phyloP scores from a whole-genome alignment of 768 basidiomycete species.

The Tricholoma flavovirens region DNA sequence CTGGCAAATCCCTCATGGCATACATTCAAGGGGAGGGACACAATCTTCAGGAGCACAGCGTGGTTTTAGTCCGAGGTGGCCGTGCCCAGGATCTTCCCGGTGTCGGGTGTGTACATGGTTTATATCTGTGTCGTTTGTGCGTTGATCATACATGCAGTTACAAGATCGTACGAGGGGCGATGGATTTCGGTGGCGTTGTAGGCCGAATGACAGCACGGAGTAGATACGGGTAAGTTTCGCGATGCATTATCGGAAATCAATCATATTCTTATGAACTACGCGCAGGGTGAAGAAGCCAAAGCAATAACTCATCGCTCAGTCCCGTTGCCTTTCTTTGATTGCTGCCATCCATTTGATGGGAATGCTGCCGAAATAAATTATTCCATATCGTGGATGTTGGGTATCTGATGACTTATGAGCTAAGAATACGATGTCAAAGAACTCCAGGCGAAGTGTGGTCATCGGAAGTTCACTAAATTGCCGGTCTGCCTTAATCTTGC shows the following conservation, averaged over 20 bases:
- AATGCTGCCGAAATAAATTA: conserved; percentile 3
- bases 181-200: conserved; percentile 89
- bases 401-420: neutral
- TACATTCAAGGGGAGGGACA: conserved; percentile 98
- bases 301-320: conserved; percentile 34
- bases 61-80: conserved; percentile 92
- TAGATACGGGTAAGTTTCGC: conserved; percentile 73
- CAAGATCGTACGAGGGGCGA: conserved; percentile 88
- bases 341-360: neutral
- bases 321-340: neutral
- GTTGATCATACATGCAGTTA: conserved; percentile 51
- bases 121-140: neutral
- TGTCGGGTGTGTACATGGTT: conserved; percentile 62
- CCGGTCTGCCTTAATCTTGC: conserved; percentile 60
- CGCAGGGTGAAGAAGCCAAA: conserved; percentile 85
- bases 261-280: conserved; percentile 9
- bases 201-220: conserved; percentile 77
- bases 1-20: conserved; percentile 83
- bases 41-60: conserved; percentile 95
- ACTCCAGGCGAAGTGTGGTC: neutral
- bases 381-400: neutral
- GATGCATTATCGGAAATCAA: neutral
- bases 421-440: conserved; percentile 3
- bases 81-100: conserved; percentile 97
- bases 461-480: conserved; percentile 36